Evolutionary conservation across 2,329 filamentous ascomycete species (phyloP), one percentile per base, ranked within the genome.

Genomic region (Paracamarosporium sp.): DNA sequence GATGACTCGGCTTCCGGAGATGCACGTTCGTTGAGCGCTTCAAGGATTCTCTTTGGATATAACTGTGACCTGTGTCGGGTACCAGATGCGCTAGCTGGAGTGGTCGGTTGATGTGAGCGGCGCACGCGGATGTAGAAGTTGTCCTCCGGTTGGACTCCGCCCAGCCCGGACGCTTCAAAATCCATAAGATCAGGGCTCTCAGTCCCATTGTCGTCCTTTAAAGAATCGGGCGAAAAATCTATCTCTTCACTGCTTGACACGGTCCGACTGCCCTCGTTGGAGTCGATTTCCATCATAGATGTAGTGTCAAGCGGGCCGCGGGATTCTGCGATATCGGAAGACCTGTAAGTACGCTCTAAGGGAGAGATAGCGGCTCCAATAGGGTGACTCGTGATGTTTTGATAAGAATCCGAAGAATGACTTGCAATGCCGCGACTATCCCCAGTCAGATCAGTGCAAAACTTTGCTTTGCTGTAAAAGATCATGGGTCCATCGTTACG

Each of bases 391-490:
- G 70, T 70, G 8, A 76, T 58, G 13, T 64, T 60, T 22, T 73
- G 64, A 60, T 78, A 79, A 1, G 64, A 59, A 12, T 64, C 59
- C 2, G 67, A 59, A 27, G 63, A 60, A 8, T 63, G 60, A 17
- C 56, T 53, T 5, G 62, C 66, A 1, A 62, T 59, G 5, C 66
- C 67, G 8, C 60, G 55, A 22, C 65, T 80, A 65, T 93, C 89
- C 1, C 89, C 88, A 15, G 88, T 91, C 3, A 95, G 77, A 72
- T 96, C 92, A 1, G 88, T 93, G 72, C 88, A 95, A 72, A 95
- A 96, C 0, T 86, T 86, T 1, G 90, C 89, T 25, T 90, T 90
- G 59, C 85, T 91, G 72, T 94, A 96, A 70, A 93, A 96, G 17
- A 94, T 92, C 63, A 96, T 90, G 1, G 90, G 88, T 8, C 91